Base-by-base conservation (phyloP, 371 early-diverging fungal species). In the Rhizopus stolonifer region DNA sequence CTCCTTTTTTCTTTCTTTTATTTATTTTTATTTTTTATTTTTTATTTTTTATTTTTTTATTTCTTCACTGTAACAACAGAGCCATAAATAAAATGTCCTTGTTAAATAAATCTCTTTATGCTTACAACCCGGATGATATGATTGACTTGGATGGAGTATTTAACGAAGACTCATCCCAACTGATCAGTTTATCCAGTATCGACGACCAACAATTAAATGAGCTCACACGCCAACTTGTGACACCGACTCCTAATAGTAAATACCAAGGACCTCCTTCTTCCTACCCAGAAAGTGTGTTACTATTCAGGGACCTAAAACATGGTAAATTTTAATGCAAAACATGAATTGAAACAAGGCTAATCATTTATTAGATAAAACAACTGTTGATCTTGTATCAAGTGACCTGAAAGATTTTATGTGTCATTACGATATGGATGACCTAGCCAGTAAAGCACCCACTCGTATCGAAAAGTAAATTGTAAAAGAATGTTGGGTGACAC, bases 381-480 rank as follows among this genome's bases (percentile, higher is more conserved):
- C 46, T 17, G 32, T 46, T 22, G 58, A 58, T 22, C 46, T 58
- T 21, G 46, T 58, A 13, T 10, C 15, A 4, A 46, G 52, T 46
- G 58, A 58, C 39, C 33, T 58, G 11, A 51, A 46, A 8, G 58
- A 58, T 4, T 58, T 58, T 42, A 52, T 58, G 46, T 18, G 47
- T 14, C 19, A 46, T 34, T 58, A 52, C 14, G 29, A 24, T 40
- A 32, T 52, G 14, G 52, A 58, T 23, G 58, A 58, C 39, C 17
- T 58, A 23, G 25, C 2, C 32, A 50, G 51, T 18, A 38, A 26
- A 50, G 10, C 36, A 29, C 42, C 51, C 4, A 14, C 39, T 38
- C 18, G 46, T 17, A 24, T 29, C 10, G 31, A 29, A 29, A 29
- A 29, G 31, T 21, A 15, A 29, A 2, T 18, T 9, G 15, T 4